Conservation (phyloP, 23 red algal species). For the Gracilaria domingensis region DNA sequence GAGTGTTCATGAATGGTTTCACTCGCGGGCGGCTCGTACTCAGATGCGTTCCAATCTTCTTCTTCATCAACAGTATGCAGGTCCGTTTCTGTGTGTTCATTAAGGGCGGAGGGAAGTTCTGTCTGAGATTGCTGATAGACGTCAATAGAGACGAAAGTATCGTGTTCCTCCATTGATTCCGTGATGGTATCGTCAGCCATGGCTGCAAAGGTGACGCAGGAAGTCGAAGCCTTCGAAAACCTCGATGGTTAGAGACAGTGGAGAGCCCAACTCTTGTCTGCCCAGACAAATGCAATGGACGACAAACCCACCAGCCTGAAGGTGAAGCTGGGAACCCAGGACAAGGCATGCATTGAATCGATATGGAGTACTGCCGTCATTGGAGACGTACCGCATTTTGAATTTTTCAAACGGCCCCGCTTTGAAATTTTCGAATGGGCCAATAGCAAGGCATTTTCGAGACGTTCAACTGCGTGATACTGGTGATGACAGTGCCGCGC, state of each 20-base stretch:
- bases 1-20: neutral
- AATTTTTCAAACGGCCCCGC: conserved; percentile 15
- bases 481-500: neutral
- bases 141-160: conserved; percentile 67
- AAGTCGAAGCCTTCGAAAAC: neutral
- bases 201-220: neutral
- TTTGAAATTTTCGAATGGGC: conserved; percentile 45
- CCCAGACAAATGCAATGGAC: neutral
- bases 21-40: neutral
- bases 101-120: conserved; percentile 9
- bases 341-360: neutral
- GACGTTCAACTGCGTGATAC: neutral
- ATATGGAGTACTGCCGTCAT: neutral
- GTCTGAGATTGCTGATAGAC: conserved; percentile 19
- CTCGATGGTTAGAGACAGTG: neutral
- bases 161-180: conserved; percentile 46
- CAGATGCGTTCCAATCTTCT: conserved; percentile 27
- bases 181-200: conserved; percentile 58
- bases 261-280: neutral
- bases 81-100: conserved; percentile 12
- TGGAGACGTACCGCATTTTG: neutral
- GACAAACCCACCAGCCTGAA: neutral
- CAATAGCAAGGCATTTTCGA: conserved; percentile 11
- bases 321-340: neutral
- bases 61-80: conserved; percentile 25